Percentiles rank a stretch among this genome's conserved stretches.
Conservation (phyloP, 2,329 filamentous ascomycete genomes). For the Pseudogymnoascus destructans region DNA sequence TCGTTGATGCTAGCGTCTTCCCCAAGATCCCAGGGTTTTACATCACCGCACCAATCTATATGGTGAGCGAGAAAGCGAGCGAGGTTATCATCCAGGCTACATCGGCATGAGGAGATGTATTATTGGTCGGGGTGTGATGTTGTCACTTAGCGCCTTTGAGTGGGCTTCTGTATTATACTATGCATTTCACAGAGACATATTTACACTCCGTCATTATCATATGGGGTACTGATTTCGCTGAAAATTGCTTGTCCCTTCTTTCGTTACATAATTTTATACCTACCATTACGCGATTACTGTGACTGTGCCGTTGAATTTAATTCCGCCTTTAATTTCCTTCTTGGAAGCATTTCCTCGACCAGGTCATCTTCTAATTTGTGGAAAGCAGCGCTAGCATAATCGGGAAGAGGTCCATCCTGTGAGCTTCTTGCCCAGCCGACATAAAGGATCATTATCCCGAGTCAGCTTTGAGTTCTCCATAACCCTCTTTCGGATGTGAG, state of each 20-base stretch:
- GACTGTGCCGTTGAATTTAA: no score
- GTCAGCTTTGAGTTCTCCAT: slow-evolving; percentile 11
- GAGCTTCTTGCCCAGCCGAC: slow-evolving; percentile 13
- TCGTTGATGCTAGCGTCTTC: slow-evolving; percentile 49
- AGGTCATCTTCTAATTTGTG: slow-evolving; percentile 13
- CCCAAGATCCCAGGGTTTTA: slow-evolving; percentile 40
- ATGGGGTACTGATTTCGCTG: background rate
- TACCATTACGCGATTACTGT: background rate
- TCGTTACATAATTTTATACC: background rate
- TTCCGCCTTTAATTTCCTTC: slow-evolving; percentile 1
- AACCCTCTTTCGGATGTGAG: slow-evolving; percentile 16
- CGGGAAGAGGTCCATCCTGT: slow-evolving; percentile 10
- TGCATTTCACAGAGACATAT: background rate
- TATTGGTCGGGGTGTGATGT: background rate
- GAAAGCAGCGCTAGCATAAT: slow-evolving; percentile 11
- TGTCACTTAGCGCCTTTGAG: background rate
- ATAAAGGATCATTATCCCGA: slow-evolving; percentile 10
- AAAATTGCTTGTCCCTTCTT: background rate
- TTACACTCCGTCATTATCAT: background rate
- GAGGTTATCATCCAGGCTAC: slow-evolving; percentile 34
- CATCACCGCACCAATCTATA: slow-evolving; percentile 38
- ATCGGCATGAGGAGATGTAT: background rate
- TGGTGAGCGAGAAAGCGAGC: slow-evolving; percentile 48
- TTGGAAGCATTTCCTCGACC: slow-evolving; percentile 11
- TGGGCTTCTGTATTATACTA: background rate